Evolutionary conservation across 108 stramenopile genomes (phyloP).

Genomic region (Cylindrotheca fusiformis): DNA sequence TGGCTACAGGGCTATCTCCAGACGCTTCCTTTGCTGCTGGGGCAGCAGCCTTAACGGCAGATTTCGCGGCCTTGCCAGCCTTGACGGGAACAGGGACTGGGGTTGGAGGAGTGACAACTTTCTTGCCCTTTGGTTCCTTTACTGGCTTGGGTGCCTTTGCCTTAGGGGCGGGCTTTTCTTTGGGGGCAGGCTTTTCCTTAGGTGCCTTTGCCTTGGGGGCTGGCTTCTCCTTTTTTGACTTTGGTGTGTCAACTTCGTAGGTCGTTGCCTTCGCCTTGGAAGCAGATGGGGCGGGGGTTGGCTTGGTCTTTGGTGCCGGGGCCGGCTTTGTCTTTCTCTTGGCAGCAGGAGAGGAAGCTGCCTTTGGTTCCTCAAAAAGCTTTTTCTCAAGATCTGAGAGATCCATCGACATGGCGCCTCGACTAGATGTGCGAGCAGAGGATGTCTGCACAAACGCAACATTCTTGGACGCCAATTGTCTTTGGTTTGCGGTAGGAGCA

Average conservation of each 20-base stretch:
- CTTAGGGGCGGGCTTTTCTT: conserved; percentile 39
- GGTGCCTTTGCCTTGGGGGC: conserved; percentile 34
- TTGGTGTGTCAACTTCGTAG: conserved; percentile 2
- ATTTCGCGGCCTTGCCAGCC: conserved; percentile 9
- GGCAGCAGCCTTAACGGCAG: conserved; percentile 20
- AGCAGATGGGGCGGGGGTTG: conserved; percentile 3
- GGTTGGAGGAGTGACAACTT: conserved; percentile 3
- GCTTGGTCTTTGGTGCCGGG: conserved; percentile 15
- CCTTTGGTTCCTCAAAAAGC: conserved; percentile 26
- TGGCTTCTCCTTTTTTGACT: conserved; percentile 35
- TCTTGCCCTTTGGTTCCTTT: conserved; percentile 7
- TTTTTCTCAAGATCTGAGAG: conserved; percentile 43
- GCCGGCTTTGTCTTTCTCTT: conserved; percentile 6
- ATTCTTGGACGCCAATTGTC: conserved; percentile 27
- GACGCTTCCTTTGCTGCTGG: conserved; percentile 36
- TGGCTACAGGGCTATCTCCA: conserved; percentile 39
- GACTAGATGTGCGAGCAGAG: not conserved
- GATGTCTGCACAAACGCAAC: conserved; percentile 10
- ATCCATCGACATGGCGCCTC: conserved; percentile 31
- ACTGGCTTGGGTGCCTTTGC: conserved; percentile 19
- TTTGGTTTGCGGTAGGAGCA: conserved; percentile 31
- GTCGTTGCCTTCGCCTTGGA: conserved; percentile 12
- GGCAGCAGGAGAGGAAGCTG: conserved; percentile 20
- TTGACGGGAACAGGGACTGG: conserved; percentile 12
- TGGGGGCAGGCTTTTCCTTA: conserved; percentile 24